Evolutionary conservation across 805 yeast genomes (phyloP), one percentile per base, ranked within the genome.

Genomic region (Henningerozyma blattae): DNA sequence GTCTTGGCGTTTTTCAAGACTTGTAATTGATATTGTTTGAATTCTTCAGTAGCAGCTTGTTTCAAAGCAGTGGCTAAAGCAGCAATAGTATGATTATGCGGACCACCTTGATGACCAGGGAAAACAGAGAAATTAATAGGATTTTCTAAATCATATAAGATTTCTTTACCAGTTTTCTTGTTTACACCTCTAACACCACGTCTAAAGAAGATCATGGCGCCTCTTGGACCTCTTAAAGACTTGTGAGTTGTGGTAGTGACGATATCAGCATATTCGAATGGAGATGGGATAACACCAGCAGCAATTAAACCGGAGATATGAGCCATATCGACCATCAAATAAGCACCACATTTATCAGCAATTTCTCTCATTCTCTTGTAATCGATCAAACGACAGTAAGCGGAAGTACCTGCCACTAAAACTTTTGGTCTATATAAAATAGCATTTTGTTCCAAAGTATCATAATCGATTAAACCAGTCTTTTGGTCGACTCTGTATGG

Each of bases 51-150:
- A 44, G 75, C 70, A 40, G 95, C 93, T 68, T 91, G 98, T 61
- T 86, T 86, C 59, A 91, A 75, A 34, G 98, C 97, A 44, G 87
- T 91, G 14, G 97, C 96, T 52, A 91, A 67, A 24, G 97, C 98
- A 48, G 96, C 80, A 58, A 91, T 91, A 47, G 98, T 91, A 68
- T 91, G 98, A 72, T 91, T 91, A 67, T 91, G 97, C 52, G 98
- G 98, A 59, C 98, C 98, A 70, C 98, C 98, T 70, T 91, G 98
- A 65, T 91, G 98, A 47, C 95, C 98, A 53, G 98, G 98, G 89
- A 91, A 91, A 35, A 91, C 98, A 8, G 96, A 86, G 63, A 91
- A 91, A 72, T 91, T 91, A 65, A 91, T 87, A 59, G 84, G 84
- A 62, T 75, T 79, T 65, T 91, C 97, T 61, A 91, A 75, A 51